phyloP scores from a whole-genome alignment of 1,284 basidiomycete species.

The Cronartium quercuum region DNA sequence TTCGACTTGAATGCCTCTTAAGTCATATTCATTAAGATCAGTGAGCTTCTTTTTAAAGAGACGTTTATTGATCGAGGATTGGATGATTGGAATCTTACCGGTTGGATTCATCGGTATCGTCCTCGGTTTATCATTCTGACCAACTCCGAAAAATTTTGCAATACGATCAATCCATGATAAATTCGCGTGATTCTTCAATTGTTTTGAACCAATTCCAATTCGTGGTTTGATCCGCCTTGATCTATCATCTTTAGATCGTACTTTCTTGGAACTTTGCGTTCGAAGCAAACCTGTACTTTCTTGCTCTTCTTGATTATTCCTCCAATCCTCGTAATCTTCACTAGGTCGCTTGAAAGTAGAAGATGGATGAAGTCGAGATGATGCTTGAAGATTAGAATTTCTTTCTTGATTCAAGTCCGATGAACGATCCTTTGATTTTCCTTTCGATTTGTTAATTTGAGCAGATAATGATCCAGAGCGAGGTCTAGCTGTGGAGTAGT shows the following conservation, averaged over 20 bases:
- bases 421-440: conserved; percentile 20
- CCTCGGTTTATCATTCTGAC: conserved; percentile 13
- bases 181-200: background rate
- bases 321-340: background rate
- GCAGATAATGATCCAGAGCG: background rate
- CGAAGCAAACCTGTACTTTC: background rate
- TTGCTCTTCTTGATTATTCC: conserved; percentile 8
- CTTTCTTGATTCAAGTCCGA: background rate
- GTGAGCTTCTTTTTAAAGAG: background rate
- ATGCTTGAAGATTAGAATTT: background rate
- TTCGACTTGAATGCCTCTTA: conserved; percentile 42
- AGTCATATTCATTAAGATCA: background rate
- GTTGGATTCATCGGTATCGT: conserved; percentile 37
- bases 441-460: background rate
- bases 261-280: background rate
- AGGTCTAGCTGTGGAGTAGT: background rate
- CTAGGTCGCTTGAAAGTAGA: background rate
- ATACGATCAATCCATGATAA: conserved; percentile 15
- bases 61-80: background rate
- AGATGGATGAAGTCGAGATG: background rate
- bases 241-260: background rate
- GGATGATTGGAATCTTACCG: conserved; percentile 4
- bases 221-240: background rate
- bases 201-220: no score
- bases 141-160: conserved; percentile 6